Percentiles rank a stretch among this genome's conserved stretches.
Evolutionary conservation across 169 alveolate species (phyloP).

Genomic region (Perkinsus olseni): DNA sequence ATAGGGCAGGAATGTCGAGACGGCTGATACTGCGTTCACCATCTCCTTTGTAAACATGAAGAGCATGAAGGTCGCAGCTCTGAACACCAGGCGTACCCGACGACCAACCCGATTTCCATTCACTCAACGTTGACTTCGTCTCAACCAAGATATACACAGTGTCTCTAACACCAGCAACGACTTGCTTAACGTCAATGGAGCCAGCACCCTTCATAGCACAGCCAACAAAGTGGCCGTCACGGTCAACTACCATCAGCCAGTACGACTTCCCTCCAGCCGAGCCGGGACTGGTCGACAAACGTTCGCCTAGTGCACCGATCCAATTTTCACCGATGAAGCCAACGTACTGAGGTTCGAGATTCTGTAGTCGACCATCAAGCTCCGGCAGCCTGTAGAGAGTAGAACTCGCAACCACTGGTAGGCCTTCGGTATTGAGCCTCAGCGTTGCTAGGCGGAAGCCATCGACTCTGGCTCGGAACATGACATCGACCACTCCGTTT

Average conservation of each 20-base stretch:
- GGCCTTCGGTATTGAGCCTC: not conserved
- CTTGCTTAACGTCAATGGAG: not conserved
- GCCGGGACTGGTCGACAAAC: not conserved
- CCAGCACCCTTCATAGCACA: not conserved
- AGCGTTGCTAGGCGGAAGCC: not conserved
- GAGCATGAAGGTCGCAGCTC: not conserved
- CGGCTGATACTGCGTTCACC: not conserved
- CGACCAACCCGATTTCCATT: not conserved
- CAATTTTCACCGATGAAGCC: not conserved
- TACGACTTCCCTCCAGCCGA: not conserved
- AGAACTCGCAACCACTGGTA: not conserved
- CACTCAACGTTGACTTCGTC: not conserved
- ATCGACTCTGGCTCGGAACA: not conserved
- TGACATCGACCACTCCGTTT: not conserved
- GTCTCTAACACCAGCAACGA: not conserved
- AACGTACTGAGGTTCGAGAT: not conserved
- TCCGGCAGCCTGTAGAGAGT: not conserved
- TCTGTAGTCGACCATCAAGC: not conserved
- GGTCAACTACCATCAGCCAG: not conserved
- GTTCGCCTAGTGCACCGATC: not conserved
- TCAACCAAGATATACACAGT: not conserved
- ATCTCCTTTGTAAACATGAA: not conserved
- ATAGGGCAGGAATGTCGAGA: not conserved
- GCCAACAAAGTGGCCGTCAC: not conserved
- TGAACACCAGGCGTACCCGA: not conserved